Conservation (phyloP, 148 eudicot species). For the Hydrangea macrophylla region DNA sequence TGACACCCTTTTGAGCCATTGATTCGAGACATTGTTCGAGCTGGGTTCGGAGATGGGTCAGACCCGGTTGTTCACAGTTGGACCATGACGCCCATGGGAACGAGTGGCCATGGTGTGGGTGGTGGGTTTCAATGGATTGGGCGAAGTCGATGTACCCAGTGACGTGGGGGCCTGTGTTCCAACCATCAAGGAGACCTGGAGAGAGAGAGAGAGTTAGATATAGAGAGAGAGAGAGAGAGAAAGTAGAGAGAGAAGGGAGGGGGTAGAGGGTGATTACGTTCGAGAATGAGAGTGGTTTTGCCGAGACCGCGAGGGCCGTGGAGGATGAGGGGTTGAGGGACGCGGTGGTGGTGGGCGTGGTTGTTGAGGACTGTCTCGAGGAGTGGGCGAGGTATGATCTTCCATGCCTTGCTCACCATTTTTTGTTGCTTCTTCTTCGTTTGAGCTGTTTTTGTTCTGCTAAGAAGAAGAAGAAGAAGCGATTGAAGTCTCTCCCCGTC, state of each 20-base stretch:
- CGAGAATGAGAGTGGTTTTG: constrained; percentile 90
- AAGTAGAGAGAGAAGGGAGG: neutral
- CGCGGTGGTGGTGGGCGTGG: constrained; percentile 86
- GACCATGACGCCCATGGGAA: constrained; percentile 78
- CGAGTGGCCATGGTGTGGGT: constrained; percentile 66
- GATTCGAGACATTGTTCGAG: constrained; percentile 71
- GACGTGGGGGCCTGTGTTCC: constrained; percentile 83
- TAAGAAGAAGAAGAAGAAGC: too few species aligned
- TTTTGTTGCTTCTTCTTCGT: neutral
- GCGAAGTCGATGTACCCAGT: constrained; percentile 88
- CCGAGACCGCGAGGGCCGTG: constrained; percentile 98
- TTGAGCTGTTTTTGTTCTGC: too few species aligned
- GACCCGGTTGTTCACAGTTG: constrained; percentile 44
- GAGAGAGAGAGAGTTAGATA: neutral
- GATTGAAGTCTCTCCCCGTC: too few species aligned
- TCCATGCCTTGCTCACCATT: constrained; percentile 66
- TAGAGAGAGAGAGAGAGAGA: constrained; percentile 1
- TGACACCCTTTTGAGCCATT: constrained; percentile 58
- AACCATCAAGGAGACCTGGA: constrained; percentile 65
- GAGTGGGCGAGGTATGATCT: constrained; percentile 71
- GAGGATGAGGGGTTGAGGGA: constrained; percentile 80
- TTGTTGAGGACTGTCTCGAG: constrained; percentile 82
- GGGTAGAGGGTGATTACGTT: constrained; percentile 36
- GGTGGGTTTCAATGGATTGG: constrained; percentile 52
- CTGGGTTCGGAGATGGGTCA: constrained; percentile 44